Conservation (phyloP, 108 stramenopile genomes). For the Nitzschia inconspicua region DNA sequence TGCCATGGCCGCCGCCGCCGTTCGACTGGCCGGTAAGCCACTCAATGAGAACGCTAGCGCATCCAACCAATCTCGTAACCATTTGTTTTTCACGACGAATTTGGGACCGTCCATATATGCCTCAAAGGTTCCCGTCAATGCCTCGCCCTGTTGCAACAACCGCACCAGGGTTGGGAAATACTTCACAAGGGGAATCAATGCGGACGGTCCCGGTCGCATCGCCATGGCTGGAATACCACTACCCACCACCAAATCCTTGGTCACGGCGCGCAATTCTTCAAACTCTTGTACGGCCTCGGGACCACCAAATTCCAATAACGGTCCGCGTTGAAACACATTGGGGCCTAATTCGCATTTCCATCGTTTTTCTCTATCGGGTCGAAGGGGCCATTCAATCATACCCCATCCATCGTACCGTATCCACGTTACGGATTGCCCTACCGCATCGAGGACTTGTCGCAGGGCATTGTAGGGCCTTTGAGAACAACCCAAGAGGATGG, state of each 20-base stretch:
- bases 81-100: constrained; percentile 68
- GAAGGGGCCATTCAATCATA: constrained; percentile 78
- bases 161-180: constrained; percentile 64
- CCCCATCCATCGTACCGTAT: constrained; percentile 91
- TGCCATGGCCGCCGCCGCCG: constrained; percentile 90
- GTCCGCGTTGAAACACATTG: constrained; percentile 67
- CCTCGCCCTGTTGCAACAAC: constrained; percentile 58
- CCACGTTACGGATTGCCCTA: constrained; percentile 79
- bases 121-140: constrained; percentile 65
- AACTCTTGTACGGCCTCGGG: constrained; percentile 56
- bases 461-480: constrained; percentile 74
- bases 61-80: constrained; percentile 89
- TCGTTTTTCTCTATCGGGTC: constrained; percentile 34
- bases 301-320: constrained; percentile 63
- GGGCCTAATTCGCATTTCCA: constrained; percentile 86
- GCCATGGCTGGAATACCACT: constrained; percentile 82
- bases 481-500: constrained; percentile 81
- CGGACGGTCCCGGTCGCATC: constrained; percentile 64
- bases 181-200: constrained; percentile 63
- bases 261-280: constrained; percentile 50
- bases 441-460: constrained; percentile 84
- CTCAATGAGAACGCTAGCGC: constrained; percentile 90
- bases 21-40: constrained; percentile 83
- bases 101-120: constrained; percentile 82
- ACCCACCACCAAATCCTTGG: constrained; percentile 54